Evolutionary conservation across 148 eudicot genomes (phyloP), one percentile per base, ranked within the genome.

Genomic region (Rhododendron ferrugineum): DNA sequence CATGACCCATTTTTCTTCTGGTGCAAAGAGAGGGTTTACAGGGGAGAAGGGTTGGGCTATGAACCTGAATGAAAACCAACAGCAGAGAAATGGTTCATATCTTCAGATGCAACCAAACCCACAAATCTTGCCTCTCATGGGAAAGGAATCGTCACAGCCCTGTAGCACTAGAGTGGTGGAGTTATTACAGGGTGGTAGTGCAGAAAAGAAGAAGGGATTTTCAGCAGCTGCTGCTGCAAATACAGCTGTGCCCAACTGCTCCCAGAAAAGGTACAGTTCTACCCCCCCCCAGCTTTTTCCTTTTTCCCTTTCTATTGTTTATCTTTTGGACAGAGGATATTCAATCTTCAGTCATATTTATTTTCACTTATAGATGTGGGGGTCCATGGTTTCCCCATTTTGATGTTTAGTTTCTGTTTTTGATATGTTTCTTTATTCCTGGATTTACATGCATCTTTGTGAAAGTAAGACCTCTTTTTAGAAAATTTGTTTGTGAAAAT

Each of bases 71-170:
- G 79, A 15, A 16, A 75, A 18, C 79, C 23, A 18, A 34, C 79
- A 75, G 44, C 79, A 20, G 47, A 8, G 42, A 74, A 74, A 74
- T 36, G 78, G 11, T 32, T 20, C 79, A 23, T 76, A 36, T 76
- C 79, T 40, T 7, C 79, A 76, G 28, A 37, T 40, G 46, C 79
- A 76, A 76, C 18, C 49, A 10, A 76, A 76, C 26, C 26, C 58
- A 58, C 13, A 76, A 54, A 79, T 78, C 28, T 68, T 89, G 87
- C 58, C 89, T 84, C 89, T 83, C 54, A 84, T 89, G 90, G 83
- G 49, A 70, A 88, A 91, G 74, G 94, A 92, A 84, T 78, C 89
- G 83, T 89, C 91, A 89, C 93, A 93, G 92, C 87, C 89, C 82
- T 87, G 92, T 91, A 82, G 87, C 90, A 68, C 84, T 84, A 89